phyloP scores from a whole-genome alignment of 2,329 filamentous ascomycete species.

The Colletotrichum scovillei region DNA sequence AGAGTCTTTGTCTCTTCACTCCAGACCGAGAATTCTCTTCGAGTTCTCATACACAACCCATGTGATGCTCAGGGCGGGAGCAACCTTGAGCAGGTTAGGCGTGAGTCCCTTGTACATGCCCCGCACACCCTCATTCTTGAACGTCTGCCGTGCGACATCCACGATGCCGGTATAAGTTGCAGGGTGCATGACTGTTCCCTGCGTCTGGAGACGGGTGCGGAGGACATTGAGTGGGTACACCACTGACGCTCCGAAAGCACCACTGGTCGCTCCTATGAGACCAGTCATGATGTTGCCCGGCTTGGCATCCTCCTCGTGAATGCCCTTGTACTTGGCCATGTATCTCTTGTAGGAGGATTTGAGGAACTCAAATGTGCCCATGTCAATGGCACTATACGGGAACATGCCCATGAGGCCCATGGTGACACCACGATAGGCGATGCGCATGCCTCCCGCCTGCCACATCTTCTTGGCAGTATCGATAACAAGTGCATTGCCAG shows the following conservation, averaged over 20 bases:
- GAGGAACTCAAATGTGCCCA: conserved; percentile 93
- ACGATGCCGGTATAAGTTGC: conserved; percentile 90
- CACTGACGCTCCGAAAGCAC: conserved; percentile 90
- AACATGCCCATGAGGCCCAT: conserved; percentile 98
- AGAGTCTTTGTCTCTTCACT: conserved; percentile 43
- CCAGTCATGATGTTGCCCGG: conserved; percentile 88
- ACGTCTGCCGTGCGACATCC: conserved; percentile 87
- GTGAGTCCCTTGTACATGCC: conserved; percentile 96
- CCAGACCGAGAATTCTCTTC: conserved; percentile 75
- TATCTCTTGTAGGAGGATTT: conserved; percentile 79
- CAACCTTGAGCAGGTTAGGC: conserved; percentile 95
- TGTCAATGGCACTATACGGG: conserved; percentile 95
- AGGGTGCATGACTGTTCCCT: conserved; percentile 92
- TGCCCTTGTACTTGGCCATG: conserved; percentile 75
- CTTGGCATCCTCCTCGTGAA: conserved; percentile 85
- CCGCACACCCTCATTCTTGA: conserved; percentile 83
- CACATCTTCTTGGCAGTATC: conserved; percentile 91
- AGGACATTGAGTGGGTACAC: conserved; percentile 97
- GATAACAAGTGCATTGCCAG: conserved; percentile 83
- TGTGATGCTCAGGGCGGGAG: conserved; percentile 93
- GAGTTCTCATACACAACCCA: conserved; percentile 95
- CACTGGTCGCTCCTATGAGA: conserved; percentile 89
- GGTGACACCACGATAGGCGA: conserved; percentile 91
- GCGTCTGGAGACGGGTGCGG: conserved; percentile 90
- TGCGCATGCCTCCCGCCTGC: conserved; percentile 75